phyloP scores from a whole-genome alignment of 495 filamentous ascomycete genomes.

The Penicillium goetzii region DNA sequence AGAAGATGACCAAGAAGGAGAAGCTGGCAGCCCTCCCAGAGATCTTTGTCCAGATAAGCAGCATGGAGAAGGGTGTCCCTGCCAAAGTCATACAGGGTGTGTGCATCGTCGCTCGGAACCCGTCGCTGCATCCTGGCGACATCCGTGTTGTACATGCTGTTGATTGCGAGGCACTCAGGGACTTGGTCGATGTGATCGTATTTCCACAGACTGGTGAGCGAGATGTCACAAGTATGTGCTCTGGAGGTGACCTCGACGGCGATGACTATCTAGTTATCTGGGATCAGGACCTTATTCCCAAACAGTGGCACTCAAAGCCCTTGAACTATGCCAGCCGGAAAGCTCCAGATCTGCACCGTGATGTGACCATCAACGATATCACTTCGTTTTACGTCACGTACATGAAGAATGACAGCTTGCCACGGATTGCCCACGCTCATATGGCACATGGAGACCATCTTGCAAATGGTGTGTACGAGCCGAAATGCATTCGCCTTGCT shows the following conservation, averaged over 20 bases:
- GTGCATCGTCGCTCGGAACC: slow-evolving; percentile 88
- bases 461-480: slow-evolving; percentile 63
- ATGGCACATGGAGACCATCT: slow-evolving; percentile 73
- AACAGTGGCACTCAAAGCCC: slow-evolving; percentile 67
- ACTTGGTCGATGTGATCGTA: slow-evolving; percentile 83
- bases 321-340: slow-evolving; percentile 70
- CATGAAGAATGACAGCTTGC: slow-evolving; percentile 89
- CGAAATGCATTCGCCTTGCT: slow-evolving; percentile 77
- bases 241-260: slow-evolving; percentile 93
- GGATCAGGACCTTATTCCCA: slow-evolving; percentile 76
- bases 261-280: slow-evolving; percentile 96
- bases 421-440: slow-evolving; percentile 81
- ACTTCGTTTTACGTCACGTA: slow-evolving; percentile 86
- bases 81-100: slow-evolving; percentile 73
- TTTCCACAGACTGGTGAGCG: slow-evolving; percentile 83
- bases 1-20: slow-evolving; percentile 31
- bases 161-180: slow-evolving; percentile 68
- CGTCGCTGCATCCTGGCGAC: slow-evolving; percentile 92
- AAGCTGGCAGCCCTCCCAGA: slow-evolving; percentile 65
- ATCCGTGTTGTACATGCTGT: slow-evolving; percentile 87
- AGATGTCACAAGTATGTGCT: slow-evolving; percentile 90
- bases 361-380: slow-evolving; percentile 70
- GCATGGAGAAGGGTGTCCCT: slow-evolving; percentile 49
- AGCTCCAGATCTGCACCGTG: slow-evolving; percentile 53
- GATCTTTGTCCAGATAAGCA: slow-evolving; percentile 82